phyloP scores from a whole-genome alignment of 768 basidiomycete genomes.

The Multifurca ochricompacta region DNA sequence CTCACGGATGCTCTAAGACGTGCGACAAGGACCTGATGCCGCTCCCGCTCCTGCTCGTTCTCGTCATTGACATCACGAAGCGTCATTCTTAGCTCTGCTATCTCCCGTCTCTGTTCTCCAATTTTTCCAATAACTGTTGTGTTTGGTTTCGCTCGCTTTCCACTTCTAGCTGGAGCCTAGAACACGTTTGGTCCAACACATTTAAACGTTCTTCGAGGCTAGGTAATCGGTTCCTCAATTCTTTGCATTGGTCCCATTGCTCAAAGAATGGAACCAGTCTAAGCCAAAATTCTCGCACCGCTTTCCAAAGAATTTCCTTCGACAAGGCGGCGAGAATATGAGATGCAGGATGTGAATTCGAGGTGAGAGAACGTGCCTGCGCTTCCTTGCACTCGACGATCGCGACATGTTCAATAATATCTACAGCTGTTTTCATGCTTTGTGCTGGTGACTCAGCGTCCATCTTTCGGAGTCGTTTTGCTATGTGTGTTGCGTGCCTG shows the following conservation, averaged over 20 bases:
- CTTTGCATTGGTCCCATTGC: background rate
- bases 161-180: background rate
- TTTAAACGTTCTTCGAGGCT: background rate
- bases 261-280: background rate
- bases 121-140: background rate
- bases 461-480: slow-evolving; percentile 1
- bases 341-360: background rate
- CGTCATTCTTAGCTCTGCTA: background rate
- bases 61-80: background rate
- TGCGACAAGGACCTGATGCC: background rate
- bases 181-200: background rate
- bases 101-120: background rate
- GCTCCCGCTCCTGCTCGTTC: background rate
- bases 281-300: slow-evolving; percentile 13
- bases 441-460: background rate
- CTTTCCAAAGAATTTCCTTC: slow-evolving; percentile 12
- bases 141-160: background rate
- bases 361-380: background rate
- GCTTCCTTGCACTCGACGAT: slow-evolving; percentile 7
- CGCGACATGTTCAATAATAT: slow-evolving; percentile 7
- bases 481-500: slow-evolving; percentile 10
- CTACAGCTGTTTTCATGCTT: slow-evolving; percentile 5
- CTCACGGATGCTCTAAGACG: slow-evolving; percentile 8
- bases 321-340: background rate
- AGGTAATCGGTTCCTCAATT: background rate